phyloP scores from a whole-genome alignment of 2,329 filamentous ascomycete genomes.

The Gaeumannomyces tritici region DNA sequence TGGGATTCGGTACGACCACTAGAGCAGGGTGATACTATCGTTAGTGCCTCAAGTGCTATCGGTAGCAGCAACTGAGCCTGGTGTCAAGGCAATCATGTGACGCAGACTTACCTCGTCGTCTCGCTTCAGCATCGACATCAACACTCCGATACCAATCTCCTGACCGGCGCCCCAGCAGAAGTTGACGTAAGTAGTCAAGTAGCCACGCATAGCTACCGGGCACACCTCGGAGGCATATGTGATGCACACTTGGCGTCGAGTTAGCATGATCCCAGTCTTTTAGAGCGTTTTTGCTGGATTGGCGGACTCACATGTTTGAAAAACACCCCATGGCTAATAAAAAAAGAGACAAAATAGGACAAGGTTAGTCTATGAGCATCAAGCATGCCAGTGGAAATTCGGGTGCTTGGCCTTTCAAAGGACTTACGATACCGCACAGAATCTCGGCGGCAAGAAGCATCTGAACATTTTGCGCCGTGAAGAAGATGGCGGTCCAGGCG shows the following conservation, averaged over 20 bases:
- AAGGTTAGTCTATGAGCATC: neutral
- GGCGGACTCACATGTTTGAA: constrained; percentile 21
- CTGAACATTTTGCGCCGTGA: constrained; percentile 51
- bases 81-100: constrained; percentile 30
- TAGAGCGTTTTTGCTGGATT: neutral
- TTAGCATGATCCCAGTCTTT: neutral
- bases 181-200: constrained; percentile 66
- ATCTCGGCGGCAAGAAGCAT: constrained; percentile 52
- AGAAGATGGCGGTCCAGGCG: constrained; percentile 53
- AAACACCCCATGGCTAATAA: constrained; percentile 28
- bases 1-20: constrained; percentile 56
- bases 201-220: constrained; percentile 61
- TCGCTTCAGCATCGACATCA: constrained; percentile 56
- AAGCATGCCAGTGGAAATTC: neutral
- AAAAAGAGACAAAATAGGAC: neutral
- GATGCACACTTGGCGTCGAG: constrained; percentile 19
- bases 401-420: neutral
- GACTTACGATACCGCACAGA: constrained; percentile 41
- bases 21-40: neutral
- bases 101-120: constrained; percentile 50
- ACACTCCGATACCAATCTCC: constrained; percentile 63
- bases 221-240: constrained; percentile 66
- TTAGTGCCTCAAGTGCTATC: neutral
- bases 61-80: neutral
- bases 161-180: constrained; percentile 73